Evolutionary conservation across 1,284 basidiomycete genomes (phyloP).

Genomic region (Ustilago shanxiensis): DNA sequence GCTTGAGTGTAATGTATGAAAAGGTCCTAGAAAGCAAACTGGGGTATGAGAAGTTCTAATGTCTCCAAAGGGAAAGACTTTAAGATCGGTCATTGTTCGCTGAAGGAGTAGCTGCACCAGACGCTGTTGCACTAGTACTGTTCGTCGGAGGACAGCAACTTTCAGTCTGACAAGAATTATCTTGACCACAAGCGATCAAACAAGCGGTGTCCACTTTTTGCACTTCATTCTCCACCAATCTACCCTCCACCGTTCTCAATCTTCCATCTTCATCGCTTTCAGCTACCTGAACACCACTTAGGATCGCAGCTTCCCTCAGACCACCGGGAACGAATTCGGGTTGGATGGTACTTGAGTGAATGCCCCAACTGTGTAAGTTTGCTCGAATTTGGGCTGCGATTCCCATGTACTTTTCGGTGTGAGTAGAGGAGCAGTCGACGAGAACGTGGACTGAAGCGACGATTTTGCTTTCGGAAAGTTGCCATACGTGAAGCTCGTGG

Average conservation of each 20-base stretch:
- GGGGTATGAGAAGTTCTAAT: too few relatives aligned
- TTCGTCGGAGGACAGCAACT: conserved; percentile 61
- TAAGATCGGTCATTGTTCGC: conserved; percentile 15
- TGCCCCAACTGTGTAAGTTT: conserved; percentile 87
- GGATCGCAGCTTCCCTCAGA: conserved; percentile 59
- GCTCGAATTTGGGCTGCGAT: conserved; percentile 86
- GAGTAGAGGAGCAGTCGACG: conserved; percentile 75
- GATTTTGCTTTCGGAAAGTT: conserved; percentile 86
- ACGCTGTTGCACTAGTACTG: not conserved
- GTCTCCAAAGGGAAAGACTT: not conserved
- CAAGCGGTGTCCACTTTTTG: conserved; percentile 59
- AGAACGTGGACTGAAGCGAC: conserved; percentile 96
- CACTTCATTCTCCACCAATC: conserved; percentile 61
- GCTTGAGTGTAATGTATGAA: too few relatives aligned
- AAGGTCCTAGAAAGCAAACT: too few relatives aligned
- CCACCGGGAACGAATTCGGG: conserved; percentile 68
- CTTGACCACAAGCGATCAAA: conserved; percentile 61
- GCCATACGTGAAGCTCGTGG: conserved; percentile 94
- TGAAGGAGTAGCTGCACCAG: conserved; percentile 16
- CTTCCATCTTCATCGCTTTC: conserved; percentile 57
- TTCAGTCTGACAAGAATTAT: conserved; percentile 58
- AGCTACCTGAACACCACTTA: conserved; percentile 61
- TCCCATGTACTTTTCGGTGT: conserved; percentile 81
- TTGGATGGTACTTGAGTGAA: conserved; percentile 79
- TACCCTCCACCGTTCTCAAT: conserved; percentile 59